Conservation (phyloP, 805 yeast genomes). For the Helenozyma rhizophorensis region DNA sequence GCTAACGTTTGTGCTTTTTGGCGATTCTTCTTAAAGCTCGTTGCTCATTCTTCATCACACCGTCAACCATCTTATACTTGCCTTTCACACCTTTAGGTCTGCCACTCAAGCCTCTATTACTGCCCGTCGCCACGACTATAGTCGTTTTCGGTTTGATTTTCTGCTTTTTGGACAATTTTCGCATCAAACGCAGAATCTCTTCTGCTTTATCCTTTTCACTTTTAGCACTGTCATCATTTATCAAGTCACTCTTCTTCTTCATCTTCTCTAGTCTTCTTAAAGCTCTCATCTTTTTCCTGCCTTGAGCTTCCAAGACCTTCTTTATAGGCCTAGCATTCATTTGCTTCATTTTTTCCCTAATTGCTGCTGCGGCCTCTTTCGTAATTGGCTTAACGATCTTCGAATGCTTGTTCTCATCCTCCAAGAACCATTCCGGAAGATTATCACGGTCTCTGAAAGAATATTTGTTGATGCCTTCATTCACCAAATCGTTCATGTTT, state of each 20-base stretch:
- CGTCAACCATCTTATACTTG: slow-evolving; percentile 98
- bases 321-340: slow-evolving; percentile 96
- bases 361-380: slow-evolving; percentile 62
- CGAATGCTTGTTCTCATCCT: slow-evolving; percentile 85
- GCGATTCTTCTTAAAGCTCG: slow-evolving; percentile 87
- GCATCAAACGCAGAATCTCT: slow-evolving; percentile 83
- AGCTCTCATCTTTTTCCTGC: slow-evolving; percentile 93
- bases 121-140: slow-evolving; percentile 82
- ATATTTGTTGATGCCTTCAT: slow-evolving; percentile 89
- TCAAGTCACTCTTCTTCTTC: slow-evolving; percentile 87
- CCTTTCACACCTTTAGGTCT: slow-evolving; percentile 98
- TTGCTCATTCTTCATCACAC: slow-evolving; percentile 95
- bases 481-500: slow-evolving; percentile 78
- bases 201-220: slow-evolving; percentile 93
- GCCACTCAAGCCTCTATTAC: slow-evolving; percentile 81
- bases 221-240: slow-evolving; percentile 81
- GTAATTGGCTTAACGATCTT: slow-evolving; percentile 89
- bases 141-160: slow-evolving; percentile 77
- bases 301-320: slow-evolving; percentile 97
- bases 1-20: slow-evolving; percentile 62
- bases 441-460: slow-evolving; percentile 89
- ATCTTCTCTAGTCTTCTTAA: slow-evolving; percentile 79
- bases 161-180: slow-evolving; percentile 69
- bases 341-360: slow-evolving; percentile 43
- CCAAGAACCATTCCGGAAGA: slow-evolving; percentile 94